phyloP scores from a whole-genome alignment of 1,284 basidiomycete species.

The Rhodotorula sp. region DNA sequence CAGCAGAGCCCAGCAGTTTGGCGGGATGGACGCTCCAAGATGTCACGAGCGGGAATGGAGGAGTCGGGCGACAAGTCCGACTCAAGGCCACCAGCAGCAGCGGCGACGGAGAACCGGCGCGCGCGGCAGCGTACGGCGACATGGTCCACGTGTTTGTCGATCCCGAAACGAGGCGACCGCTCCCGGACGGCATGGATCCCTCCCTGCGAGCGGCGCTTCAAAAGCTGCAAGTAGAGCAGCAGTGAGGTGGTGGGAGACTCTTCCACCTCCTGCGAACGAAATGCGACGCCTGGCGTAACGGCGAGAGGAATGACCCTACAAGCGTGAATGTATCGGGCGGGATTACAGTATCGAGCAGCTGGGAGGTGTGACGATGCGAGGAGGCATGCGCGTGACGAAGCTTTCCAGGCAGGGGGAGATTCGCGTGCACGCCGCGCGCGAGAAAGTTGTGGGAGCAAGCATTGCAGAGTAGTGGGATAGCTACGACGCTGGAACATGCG shows the following conservation, averaged over 20 bases:
- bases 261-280: background rate
- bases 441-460: too few relatives aligned
- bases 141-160: constrained; percentile 43
- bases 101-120: background rate
- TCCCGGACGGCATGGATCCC: constrained; percentile 10
- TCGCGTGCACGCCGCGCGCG: too few relatives aligned
- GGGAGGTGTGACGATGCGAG: too few relatives aligned
- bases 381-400: too few relatives aligned
- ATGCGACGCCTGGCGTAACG: too few relatives aligned
- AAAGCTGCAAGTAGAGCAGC: constrained; percentile 1
- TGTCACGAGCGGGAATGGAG: background rate
- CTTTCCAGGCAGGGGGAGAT: too few relatives aligned
- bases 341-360: too few relatives aligned
- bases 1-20: background rate
- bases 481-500: too few relatives aligned
- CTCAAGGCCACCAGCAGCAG: background rate
- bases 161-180: constrained; percentile 15
- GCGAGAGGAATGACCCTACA: too few relatives aligned
- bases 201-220: constrained; percentile 16
- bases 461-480: too few relatives aligned
- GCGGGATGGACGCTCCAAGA: background rate
- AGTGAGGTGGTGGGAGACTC: background rate
- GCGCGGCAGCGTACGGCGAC: constrained; percentile 34
- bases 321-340: too few relatives aligned
- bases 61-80: constrained; percentile 3